Conservation (phyloP, 768 basidiomycete genomes). For the Tulasnella sp. region DNA sequence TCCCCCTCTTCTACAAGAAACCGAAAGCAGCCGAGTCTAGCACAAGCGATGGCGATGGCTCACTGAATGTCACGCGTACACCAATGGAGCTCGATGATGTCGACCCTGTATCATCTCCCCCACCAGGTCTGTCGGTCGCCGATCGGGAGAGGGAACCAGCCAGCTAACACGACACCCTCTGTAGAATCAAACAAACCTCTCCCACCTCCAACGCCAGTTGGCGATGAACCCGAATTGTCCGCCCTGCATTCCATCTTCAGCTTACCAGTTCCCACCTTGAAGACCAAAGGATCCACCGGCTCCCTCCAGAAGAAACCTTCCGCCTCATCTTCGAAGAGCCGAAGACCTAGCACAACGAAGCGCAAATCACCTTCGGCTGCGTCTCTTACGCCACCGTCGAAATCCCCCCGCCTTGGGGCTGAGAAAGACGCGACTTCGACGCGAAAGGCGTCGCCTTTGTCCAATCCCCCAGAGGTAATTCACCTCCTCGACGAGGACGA, state of each 20-base stretch:
- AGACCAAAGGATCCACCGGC: neutral
- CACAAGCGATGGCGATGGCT: neutral
- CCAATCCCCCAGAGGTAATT: slow-evolving; percentile 10
- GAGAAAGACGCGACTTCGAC: neutral
- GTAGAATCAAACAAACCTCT: neutral
- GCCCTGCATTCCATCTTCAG: slow-evolving; percentile 16
- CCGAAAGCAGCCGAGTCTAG: neutral
- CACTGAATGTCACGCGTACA: neutral
- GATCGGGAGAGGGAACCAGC: neutral
- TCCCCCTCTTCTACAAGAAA: slow-evolving; percentile 25
- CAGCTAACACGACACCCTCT: neutral
- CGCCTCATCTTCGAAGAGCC: neutral
- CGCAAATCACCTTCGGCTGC: neutral
- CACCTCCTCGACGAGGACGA: slow-evolving; percentile 8
- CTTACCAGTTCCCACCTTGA: slow-evolving; percentile 17
- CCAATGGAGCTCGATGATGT: neutral
- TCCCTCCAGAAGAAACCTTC: slow-evolving; percentile 1
- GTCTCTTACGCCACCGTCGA: neutral
- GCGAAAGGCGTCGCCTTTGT: neutral
- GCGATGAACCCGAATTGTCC: neutral
- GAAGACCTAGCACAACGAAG: neutral
- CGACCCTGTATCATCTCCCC: slow-evolving; percentile 15
- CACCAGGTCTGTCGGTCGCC: neutral
- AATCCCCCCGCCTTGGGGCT: neutral
- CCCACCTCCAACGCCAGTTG: neutral